Conservation (phyloP, 2,329 filamentous ascomycete genomes). For the Byssothecium circinans region DNA sequence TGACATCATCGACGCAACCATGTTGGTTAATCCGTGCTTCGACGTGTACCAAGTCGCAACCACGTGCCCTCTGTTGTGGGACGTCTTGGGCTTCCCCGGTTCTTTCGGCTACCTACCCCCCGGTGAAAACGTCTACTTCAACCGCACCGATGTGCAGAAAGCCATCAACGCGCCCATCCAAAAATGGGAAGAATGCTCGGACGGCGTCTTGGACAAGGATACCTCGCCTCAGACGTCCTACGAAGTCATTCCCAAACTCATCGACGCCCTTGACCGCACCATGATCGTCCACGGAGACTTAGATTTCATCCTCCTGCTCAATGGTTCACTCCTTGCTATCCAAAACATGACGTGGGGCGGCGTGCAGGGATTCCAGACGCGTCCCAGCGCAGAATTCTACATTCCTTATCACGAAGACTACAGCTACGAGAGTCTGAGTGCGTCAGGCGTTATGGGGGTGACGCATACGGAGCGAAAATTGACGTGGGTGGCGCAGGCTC, state of each 20-base stretch:
- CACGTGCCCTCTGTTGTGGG: conserved; percentile 70
- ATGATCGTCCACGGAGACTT: conserved; percentile 72
- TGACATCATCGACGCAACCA: conserved; percentile 57
- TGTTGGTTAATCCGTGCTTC: conserved; percentile 73
- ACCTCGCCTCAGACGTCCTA: conserved; percentile 57
- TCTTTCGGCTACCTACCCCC: conserved; percentile 63
- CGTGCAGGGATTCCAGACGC: conserved; percentile 66
- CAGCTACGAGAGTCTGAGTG: conserved; percentile 54
- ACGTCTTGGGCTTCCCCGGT: conserved; percentile 71
- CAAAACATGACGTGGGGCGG: conserved; percentile 84
- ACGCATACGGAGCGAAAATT: conserved; percentile 74
- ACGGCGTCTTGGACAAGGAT: conserved; percentile 54
- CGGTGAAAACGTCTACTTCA: conserved; percentile 68
- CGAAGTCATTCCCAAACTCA: conserved; percentile 67
- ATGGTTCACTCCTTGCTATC: conserved; percentile 70
- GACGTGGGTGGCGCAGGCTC: conserved; percentile 66
- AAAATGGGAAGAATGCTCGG: conserved; percentile 61
- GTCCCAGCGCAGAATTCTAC: conserved; percentile 65
- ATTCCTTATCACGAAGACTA: conserved; percentile 64
- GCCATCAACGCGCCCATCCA: conserved; percentile 66
- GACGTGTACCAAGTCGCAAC: conserved; percentile 73
- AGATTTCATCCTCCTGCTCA: conserved; percentile 68
- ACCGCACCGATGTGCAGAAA: conserved; percentile 68
- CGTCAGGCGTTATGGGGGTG: conserved; percentile 68
- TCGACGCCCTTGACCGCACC: conserved; percentile 70